Conservation (phyloP, 1,139 yeast species). For the Taphrina wiesneri region DNA sequence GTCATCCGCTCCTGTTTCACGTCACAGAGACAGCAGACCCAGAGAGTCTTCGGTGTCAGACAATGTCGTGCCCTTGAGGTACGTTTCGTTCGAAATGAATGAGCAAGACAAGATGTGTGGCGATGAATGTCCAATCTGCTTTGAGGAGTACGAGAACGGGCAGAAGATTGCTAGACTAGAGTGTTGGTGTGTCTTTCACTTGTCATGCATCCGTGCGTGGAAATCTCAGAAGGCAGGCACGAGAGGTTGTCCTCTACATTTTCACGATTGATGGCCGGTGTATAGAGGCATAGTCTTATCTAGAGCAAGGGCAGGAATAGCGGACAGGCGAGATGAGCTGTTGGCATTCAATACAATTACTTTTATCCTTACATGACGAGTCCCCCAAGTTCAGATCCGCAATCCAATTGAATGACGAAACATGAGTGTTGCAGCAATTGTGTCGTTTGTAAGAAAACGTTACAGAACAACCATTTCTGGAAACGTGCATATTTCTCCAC, state of each 20-base stretch:
- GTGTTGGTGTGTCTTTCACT: conserved; percentile 88
- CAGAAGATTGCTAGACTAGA: conserved; percentile 89
- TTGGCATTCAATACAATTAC: not conserved
- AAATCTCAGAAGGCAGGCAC: conserved; percentile 17
- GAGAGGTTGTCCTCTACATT: conserved; percentile 29
- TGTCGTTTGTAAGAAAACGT: too few relatives aligned
- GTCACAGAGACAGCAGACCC: not conserved
- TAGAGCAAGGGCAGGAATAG: too few relatives aligned
- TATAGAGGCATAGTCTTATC: not conserved
- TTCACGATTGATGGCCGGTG: conserved; percentile 12
- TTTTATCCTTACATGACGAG: too few relatives aligned
- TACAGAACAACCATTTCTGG: not conserved
- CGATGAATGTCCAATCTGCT: conserved; percentile 87
- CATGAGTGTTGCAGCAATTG: not conserved
- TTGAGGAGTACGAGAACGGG: conserved; percentile 82
- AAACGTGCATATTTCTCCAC: not conserved
- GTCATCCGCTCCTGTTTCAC: not conserved
- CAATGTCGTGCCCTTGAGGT: conserved; percentile 20
- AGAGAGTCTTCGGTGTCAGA: not conserved
- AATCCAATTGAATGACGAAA: too few relatives aligned
- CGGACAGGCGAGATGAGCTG: not conserved
- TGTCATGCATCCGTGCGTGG: conserved; percentile 43
- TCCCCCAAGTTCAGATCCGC: too few relatives aligned
- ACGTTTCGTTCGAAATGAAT: conserved; percentile 28
- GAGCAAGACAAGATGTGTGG: conserved; percentile 44